Base-by-base conservation (phyloP, 805 yeast genomes). In the Yamadazyma kitorensis region DNA sequence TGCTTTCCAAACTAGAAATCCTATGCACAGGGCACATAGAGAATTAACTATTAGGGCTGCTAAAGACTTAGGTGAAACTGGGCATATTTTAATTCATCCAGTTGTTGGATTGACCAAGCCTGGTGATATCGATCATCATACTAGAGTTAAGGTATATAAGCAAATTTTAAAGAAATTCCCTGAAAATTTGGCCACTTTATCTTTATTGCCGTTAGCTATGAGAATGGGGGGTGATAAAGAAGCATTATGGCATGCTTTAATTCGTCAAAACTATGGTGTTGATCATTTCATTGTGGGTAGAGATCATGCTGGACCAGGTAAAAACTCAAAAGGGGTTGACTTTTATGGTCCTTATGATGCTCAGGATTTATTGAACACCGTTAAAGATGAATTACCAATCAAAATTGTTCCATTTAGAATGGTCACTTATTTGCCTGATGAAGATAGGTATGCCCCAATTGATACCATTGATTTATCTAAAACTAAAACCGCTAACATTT, bases 221-320 rank as follows among this genome's bases (percentile, higher is more conserved):
- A 82, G 98, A 74, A 89, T 89, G 98, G 97, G 93, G 37, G 98
- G 98, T 61, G 97, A 91, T 61, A 80, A 95, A 60, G 98, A 89
- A 68, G 98, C 98, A 15, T 85, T 89, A 28, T 91, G 97, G 97
- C 98, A 89, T 59, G 96, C 97, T 12, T 82, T 91, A 53, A 89
- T 89, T 59, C 84, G 98, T 66, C 86, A 87, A 72, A 89, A 89
- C 68, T 88, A 82, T 57, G 98, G 98, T 56, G 96, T 95, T 36
- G 84, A 96, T 34, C 97, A 91, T 61, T 91, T 91, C 70, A 89
- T 89, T 54, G 96, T 89, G 31, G 98, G 98, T 41, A 83, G 98
- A 72, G 97, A 89, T 63, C 98, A 89, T 56, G 98, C 98, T 34
- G 97, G 97, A 41, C 97, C 98, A 14, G 98, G 97, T 44, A 66